Evolutionary conservation across 768 basidiomycete genomes (phyloP).

Genomic region (Amanita pallidorosea): DNA sequence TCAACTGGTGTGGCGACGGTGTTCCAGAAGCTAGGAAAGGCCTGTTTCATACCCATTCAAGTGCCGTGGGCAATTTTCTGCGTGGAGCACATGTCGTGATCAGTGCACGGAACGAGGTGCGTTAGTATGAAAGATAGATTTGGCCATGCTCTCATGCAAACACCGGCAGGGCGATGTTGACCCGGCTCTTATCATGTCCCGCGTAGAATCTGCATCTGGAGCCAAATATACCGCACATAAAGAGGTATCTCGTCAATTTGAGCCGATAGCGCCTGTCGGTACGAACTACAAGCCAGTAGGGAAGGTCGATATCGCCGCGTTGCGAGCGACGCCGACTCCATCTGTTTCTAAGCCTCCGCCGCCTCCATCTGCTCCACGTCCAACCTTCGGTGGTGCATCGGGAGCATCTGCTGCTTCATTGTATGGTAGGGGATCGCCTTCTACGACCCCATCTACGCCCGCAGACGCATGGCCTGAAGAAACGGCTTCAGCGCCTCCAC

Average conservation of each 20-base stretch:
- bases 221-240: slow-evolving; percentile 81
- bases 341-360: slow-evolving; percentile 23
- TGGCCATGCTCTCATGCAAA: neutral
- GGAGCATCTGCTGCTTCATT: slow-evolving; percentile 29
- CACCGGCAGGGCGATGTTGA: slow-evolving; percentile 61
- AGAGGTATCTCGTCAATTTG: slow-evolving; percentile 58
- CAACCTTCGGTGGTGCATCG: slow-evolving; percentile 29
- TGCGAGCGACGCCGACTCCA: slow-evolving; percentile 36
- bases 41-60: slow-evolving; percentile 81
- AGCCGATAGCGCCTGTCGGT: slow-evolving; percentile 77
- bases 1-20: slow-evolving; percentile 97
- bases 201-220: slow-evolving; percentile 83
- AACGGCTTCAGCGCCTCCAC: slow-evolving; percentile 22
- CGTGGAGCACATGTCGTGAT: slow-evolving; percentile 81
- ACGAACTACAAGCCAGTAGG: slow-evolving; percentile 68
- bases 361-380: slow-evolving; percentile 32
- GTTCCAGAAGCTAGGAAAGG: slow-evolving; percentile 91
- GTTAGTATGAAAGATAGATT: slow-evolving; percentile 11
- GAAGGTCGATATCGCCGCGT: slow-evolving; percentile 53
- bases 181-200: slow-evolving; percentile 71
- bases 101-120: slow-evolving; percentile 77
- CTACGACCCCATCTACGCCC: slow-evolving; percentile 21
- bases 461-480: slow-evolving; percentile 55
- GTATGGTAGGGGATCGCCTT: slow-evolving; percentile 28
- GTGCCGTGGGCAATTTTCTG: slow-evolving; percentile 69